phyloP scores from a whole-genome alignment of 805 yeast genomes.

The Candida schatavii region DNA sequence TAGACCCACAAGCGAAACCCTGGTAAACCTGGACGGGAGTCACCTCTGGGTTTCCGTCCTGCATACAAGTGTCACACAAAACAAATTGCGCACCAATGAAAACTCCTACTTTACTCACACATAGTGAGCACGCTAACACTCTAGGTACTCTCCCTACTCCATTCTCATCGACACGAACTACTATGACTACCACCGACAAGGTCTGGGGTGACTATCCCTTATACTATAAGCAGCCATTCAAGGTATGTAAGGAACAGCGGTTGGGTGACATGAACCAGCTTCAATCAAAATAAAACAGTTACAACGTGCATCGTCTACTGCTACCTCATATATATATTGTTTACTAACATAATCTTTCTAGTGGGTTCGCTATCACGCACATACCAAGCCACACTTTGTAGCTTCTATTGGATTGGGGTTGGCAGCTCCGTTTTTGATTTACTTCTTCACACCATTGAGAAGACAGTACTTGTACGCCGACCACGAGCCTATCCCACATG shows the following conservation, averaged over 20 bases:
- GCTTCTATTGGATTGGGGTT: slow-evolving; percentile 62
- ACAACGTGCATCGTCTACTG: too few relatives aligned
- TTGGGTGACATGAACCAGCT: too few relatives aligned
- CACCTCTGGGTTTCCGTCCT: too few relatives aligned
- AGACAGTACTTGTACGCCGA: slow-evolving; percentile 64
- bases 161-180: too few relatives aligned
- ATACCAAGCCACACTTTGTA: slow-evolving; percentile 72
- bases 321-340: too few relatives aligned
- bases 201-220: slow-evolving; percentile 53
- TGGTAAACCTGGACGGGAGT: too few relatives aligned
- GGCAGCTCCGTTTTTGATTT: slow-evolving; percentile 62
- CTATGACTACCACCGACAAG: slow-evolving; percentile 30
- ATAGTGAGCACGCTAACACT: too few relatives aligned
- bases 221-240: slow-evolving; percentile 59
- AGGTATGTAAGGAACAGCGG: slow-evolving; percentile 49
- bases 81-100: slow-evolving; percentile 2
- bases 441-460: slow-evolving; percentile 64
- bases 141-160: too few relatives aligned
- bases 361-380: slow-evolving; percentile 76
- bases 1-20: too few relatives aligned
- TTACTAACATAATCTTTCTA: slow-evolving; percentile 13
- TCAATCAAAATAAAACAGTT: too few relatives aligned
- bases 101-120: neutral
- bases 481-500: slow-evolving; percentile 62
- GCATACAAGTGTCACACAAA: slow-evolving; percentile 5